Evolutionary conservation across 768 basidiomycete species (phyloP), one percentile per base, ranked within the genome.

Genomic region (Trametes elegans): DNA sequence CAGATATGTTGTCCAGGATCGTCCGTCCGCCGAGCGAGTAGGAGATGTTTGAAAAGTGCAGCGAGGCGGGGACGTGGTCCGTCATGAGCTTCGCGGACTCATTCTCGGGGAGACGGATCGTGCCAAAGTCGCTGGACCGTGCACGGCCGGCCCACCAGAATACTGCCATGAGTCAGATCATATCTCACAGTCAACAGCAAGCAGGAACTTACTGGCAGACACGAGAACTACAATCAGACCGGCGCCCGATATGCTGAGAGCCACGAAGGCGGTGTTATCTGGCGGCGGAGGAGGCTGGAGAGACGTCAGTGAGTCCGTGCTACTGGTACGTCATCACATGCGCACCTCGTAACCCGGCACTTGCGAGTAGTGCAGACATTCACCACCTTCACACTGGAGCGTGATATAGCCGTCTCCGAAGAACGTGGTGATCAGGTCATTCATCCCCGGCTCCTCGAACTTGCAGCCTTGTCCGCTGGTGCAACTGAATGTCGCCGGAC

Each of bases 361-460:
- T 69, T 93, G 90, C 0, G 90, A 91, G 63, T 85, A 92, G 64
- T 96, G 91, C 66, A 99, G 66, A 66, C 97, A 98, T 73, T 98
- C 97, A 19, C 97, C 96, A 5, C 90, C 85, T 1, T 88, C 74
- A 62, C 97, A 98, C 31, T 84, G 69, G 47, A 98, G 77, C 2
- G 92, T 88, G 66, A 99, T 99, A 66, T 85, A 90, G 1, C 75
- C 77, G 68, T 99, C 97, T 1, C 91, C 97, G 61, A 99, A 98
- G 62, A 99, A 86, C 58, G 88, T 85, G 65, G 88, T 83, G 71
- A 99, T 98, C 48, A 99, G 80, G 28, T 86, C 78, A 65, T 99
- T 97, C 97, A 99, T 98, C 0, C 90, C 93, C 0, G 93, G 91
- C 64, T 99, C 97, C 68, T 95, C 88, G 64, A 99, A 99, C 57